Percentiles rank a stretch among this genome's conserved stretches.
phyloP scores from a whole-genome alignment of 2,329 filamentous ascomycete genomes.

The Fusarium subglutinans region DNA sequence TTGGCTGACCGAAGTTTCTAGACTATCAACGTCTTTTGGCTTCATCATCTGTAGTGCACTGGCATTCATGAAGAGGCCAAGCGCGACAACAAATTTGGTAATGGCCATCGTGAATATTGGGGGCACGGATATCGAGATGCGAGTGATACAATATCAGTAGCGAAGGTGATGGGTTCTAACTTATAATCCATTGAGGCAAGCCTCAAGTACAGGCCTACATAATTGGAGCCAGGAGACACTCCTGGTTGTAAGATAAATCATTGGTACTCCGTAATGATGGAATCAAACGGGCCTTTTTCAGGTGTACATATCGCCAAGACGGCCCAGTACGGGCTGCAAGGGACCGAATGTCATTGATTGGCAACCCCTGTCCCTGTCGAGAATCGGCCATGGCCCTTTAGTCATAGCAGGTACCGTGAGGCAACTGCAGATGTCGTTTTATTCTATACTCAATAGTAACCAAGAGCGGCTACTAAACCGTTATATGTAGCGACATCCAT shows the following conservation, averaged over 20 bases:
- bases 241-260: neutral
- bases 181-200: neutral
- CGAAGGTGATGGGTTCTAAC: neutral
- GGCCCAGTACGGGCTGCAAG: neutral
- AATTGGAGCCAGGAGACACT: no score
- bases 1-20: no score
- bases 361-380: neutral
- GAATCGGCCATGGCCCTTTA: neutral
- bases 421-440: no score
- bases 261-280: neutral
- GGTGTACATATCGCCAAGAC: neutral
- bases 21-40: neutral
- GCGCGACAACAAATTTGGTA: rapidly evolving
- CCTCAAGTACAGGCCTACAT: neutral
- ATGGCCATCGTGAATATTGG: neutral
- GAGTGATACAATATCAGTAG: neutral
- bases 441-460: neutral
- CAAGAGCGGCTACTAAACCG: neutral
- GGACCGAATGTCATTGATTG: neutral
- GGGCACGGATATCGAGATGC: neutral
- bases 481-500: neutral
- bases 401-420: no score
- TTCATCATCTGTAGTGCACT: neutral
- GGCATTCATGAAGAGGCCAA: neutral
- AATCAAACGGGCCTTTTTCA: neutral